These are phyloP conservation scores for Glutinoglossum americanum DNA, from an alignment of 495 filamentous ascomycete genomes.

Conservation along the genomic window DNA sequence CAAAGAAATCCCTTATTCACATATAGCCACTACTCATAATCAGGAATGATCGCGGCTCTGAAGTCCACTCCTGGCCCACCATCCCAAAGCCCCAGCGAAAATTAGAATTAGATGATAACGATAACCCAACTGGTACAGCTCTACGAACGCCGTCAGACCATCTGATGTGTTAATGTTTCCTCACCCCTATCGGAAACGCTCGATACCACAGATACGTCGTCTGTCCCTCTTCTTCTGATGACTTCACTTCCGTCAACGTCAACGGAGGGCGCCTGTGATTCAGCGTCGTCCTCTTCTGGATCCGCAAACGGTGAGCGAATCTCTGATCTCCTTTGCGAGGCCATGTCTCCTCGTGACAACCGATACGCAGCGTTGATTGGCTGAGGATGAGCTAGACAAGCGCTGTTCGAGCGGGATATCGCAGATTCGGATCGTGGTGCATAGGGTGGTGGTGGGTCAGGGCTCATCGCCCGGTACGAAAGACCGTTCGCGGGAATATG, in stretches of 20 bases:
- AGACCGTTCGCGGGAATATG: not conserved
- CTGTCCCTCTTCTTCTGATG: not conserved
- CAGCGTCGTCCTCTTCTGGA: conserved; percentile 1
- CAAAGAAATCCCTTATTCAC: not conserved
- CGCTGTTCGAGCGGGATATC: not conserved
- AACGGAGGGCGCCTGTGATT: not conserved
- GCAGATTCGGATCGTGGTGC: not conserved
- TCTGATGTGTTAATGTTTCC: not conserved
- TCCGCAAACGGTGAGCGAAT: not conserved
- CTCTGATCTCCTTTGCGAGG: not conserved
- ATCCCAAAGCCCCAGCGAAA: not conserved
- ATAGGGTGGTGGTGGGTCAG: conserved; percentile 3
- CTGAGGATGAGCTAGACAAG: not conserved
- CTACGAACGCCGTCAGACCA: not conserved
- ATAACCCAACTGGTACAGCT: not conserved
- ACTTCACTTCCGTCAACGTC: not conserved
- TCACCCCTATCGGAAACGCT: not conserved
- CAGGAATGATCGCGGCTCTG: too few relatives aligned
- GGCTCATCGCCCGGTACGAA: not conserved
- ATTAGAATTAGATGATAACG: not conserved
- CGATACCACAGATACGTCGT: not conserved
- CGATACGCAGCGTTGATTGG: not conserved
- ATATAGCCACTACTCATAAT: not conserved
- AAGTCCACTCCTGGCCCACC: not conserved
- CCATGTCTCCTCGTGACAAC: not conserved